phyloP scores from a whole-genome alignment of 2,329 filamentous ascomycete genomes.

The Botryotinia narcissicola region DNA sequence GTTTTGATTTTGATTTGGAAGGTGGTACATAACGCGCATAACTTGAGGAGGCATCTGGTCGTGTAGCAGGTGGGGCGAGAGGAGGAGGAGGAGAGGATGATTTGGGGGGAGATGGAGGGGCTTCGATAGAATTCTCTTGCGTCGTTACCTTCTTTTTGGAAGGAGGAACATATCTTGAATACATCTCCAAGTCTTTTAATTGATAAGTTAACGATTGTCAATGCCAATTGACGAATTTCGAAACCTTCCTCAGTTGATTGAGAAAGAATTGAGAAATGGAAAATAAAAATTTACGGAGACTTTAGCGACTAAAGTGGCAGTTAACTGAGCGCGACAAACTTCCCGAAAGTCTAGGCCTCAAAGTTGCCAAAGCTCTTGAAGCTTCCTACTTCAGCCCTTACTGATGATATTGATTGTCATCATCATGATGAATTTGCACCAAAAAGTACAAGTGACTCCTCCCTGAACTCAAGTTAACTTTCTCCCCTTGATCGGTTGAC shows the following conservation, averaged over 20 bases:
- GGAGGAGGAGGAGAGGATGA: slow-evolving; percentile 9
- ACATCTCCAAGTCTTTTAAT: slow-evolving; percentile 34
- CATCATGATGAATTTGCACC: not conserved
- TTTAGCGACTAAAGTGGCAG: slow-evolving; percentile 1
- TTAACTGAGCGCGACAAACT: not conserved
- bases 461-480: not conserved
- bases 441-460: not conserved
- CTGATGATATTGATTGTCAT: not conserved
- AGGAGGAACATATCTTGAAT: slow-evolving; percentile 37
- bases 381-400: not conserved
- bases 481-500: not conserved
- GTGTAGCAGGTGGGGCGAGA: slow-evolving; percentile 26
- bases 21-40: slow-evolving; percentile 37
- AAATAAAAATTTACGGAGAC: slow-evolving; percentile 23
- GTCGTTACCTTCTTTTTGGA: slow-evolving; percentile 28
- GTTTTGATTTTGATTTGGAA: slow-evolving; percentile 24
- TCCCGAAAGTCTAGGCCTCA: not conserved
- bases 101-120: slow-evolving; percentile 2
- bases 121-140: not conserved
- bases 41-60: slow-evolving; percentile 34
- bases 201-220: not conserved
- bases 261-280: slow-evolving; percentile 1
- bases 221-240: not conserved
- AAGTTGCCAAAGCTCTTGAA: not conserved
- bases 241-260: not conserved